Base-by-base conservation (phyloP, 208 protist species). In the Plasmodiophora brassicae region DNA sequence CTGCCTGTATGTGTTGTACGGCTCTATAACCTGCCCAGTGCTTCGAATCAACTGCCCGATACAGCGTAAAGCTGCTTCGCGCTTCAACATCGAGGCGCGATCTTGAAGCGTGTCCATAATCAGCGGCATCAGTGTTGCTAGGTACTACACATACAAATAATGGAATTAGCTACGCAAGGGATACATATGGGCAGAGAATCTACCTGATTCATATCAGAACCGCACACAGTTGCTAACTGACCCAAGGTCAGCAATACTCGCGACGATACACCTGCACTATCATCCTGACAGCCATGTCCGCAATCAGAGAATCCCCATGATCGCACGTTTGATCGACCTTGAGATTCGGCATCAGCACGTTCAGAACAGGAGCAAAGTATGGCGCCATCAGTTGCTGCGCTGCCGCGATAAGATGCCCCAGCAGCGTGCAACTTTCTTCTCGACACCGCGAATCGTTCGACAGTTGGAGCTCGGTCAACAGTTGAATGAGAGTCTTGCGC, bases 401-500 rank as follows among this genome's bases (percentile, higher is more conserved):
- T 0, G 94, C 88, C 0, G 32, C n/a, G 43, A 96, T 95, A 8
- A 97, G 90, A 38, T 90, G 71, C 36, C 89, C 91, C 0, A 97
- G 90, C 39, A 97, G 88, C 38, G 65, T 57, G 0, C 91, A 93
- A 45, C 88, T 92, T 45, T 96, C 92, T 86, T 96, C 94, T 50
- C 94, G 93, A 38, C 71, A 92, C 20, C 88, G 45, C 25, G 44
- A 57, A 57, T 95, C 92, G 46, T 91, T 87, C 32, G 38, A 45
- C 10, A 45, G 88, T 86, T 91, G 89, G 43, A 91, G 20, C 83
- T 95, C 93, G 0, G 94, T 96, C 0, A 97, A 87, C 0, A 97
- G 85, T 84, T 96, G 94, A 41, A 97, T 91, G 0, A 97, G 91
- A 32, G 53, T 0, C 87, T 96, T 95, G 78, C 96, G 89, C 0